These are phyloP conservation scores for Tolypocladium guangdongense DNA, from an alignment of 2,329 filamentous ascomycete species.

Conservation along the genomic window DNA sequence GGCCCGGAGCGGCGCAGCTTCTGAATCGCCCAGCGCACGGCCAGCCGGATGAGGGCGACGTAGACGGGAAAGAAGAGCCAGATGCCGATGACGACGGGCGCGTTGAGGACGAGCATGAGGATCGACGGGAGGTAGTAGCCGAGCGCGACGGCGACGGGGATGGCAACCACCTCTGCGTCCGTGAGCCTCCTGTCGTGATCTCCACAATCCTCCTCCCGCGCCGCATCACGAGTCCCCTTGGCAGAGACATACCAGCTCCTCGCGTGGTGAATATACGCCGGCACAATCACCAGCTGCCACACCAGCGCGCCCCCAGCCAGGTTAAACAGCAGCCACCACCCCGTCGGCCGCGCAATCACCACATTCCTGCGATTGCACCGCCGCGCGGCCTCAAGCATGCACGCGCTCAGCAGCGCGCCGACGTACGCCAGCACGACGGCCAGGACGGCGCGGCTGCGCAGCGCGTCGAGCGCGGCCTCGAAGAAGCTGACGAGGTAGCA, in stretches of 20 bases:
- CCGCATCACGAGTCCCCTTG: neutral
- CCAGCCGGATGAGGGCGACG: slow-evolving; percentile 31
- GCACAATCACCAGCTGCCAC: slow-evolving; percentile 40
- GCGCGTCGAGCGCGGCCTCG: slow-evolving; percentile 28
- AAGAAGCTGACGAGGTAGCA: slow-evolving; percentile 43
- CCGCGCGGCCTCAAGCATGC: slow-evolving; percentile 37
- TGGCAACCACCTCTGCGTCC: slow-evolving; percentile 45
- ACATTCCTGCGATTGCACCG: slow-evolving; percentile 25
- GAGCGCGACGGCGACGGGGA: slow-evolving; percentile 35
- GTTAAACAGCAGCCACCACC: slow-evolving; percentile 36
- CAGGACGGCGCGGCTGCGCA: slow-evolving; percentile 30
- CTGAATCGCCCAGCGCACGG: slow-evolving; percentile 17
- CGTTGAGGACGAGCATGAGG: slow-evolving; percentile 32
- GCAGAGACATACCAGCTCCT: slow-evolving; percentile 18
- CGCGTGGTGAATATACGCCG: slow-evolving; percentile 34
- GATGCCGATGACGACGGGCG: slow-evolving; percentile 24
- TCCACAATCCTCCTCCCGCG: slow-evolving; percentile 4
- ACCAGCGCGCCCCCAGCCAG: slow-evolving; percentile 37
- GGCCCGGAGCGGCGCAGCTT: slow-evolving; percentile 14
- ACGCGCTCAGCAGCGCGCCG: slow-evolving; percentile 36
- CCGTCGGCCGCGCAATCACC: slow-evolving; percentile 26
- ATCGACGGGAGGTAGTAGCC: slow-evolving; percentile 36
- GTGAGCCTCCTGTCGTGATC: slow-evolving; percentile 25
- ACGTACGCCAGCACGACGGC: slow-evolving; percentile 31
- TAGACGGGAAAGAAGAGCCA: slow-evolving; percentile 44